These are phyloP conservation scores for Mycena maculata DNA, from an alignment of 768 basidiomycete species.

Conservation along the genomic window DNA sequence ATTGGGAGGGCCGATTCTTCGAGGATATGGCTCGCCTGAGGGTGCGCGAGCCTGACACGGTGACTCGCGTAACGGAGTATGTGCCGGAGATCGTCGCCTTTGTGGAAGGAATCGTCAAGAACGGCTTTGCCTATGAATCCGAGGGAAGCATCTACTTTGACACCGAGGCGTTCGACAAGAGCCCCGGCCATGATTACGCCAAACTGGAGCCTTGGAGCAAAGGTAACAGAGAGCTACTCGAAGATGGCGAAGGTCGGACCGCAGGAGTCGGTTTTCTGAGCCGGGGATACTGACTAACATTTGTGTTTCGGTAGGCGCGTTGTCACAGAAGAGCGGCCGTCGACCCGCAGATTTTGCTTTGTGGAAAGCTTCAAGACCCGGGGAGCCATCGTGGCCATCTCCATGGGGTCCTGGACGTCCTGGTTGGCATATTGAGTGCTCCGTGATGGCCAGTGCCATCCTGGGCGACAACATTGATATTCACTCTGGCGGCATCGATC, in stretches of 20 bases:
- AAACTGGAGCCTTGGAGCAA: constrained; percentile 97
- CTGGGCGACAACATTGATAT: constrained; percentile 95
- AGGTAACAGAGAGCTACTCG: constrained; percentile 89
- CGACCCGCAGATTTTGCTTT: constrained; percentile 96
- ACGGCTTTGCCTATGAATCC: constrained; percentile 80
- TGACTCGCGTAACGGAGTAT: constrained; percentile 97
- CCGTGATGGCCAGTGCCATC: constrained; percentile 95
- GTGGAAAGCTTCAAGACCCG: constrained; percentile 97
- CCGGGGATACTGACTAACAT: constrained; percentile 36
- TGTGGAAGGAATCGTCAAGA: constrained; percentile 84
- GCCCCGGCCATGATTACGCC: constrained; percentile 85
- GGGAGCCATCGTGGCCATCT: constrained; percentile 96
- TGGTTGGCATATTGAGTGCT: constrained; percentile 99
- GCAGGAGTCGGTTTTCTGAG: background rate
- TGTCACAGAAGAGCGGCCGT: constrained; percentile 69
- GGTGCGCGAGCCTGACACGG: constrained; percentile 87
- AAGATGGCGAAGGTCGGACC: constrained; percentile 89
- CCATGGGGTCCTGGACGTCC: constrained; percentile 97
- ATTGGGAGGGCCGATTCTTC: constrained; percentile 94
- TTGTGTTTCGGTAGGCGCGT: constrained; percentile 56
- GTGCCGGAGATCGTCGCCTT: constrained; percentile 94
- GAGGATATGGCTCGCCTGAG: constrained; percentile 90
- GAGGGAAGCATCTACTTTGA: constrained; percentile 94
- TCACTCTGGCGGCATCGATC: constrained; percentile 96
- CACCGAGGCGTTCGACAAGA: constrained; percentile 81